phyloP scores from a whole-genome alignment of 306 rosid genomes.

The Nissolia schottii region DNA sequence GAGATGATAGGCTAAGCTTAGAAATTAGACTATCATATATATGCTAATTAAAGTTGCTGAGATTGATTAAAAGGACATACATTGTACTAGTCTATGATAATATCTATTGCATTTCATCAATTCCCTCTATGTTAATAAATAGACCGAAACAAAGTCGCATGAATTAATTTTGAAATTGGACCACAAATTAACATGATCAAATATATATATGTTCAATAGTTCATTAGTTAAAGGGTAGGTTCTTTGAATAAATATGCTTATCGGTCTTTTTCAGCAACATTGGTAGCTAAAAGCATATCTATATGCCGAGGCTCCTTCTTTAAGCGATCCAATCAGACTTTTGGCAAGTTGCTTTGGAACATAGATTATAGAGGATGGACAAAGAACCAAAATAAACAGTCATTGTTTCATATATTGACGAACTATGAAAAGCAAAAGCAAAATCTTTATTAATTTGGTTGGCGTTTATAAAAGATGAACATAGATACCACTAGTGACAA shows the following conservation, averaged over 20 bases:
- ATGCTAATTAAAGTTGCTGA: too few species aligned
- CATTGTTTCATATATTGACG: not conserved
- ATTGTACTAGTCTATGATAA: not conserved
- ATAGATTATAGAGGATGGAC: not conserved
- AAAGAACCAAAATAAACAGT: not conserved
- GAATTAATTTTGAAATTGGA: not conserved
- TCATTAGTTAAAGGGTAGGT: not conserved
- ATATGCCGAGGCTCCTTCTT: not conserved
- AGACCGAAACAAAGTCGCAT: not conserved
- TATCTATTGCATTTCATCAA: not conserved
- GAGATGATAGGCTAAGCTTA: not conserved
- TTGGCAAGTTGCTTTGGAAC: not conserved
- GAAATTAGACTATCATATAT: not conserved
- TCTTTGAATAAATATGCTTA: slow-evolving; percentile 10
- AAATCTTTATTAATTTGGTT: not conserved
- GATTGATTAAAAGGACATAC: not conserved
- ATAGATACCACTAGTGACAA: not conserved
- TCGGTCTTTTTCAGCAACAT: slow-evolving; percentile 17
- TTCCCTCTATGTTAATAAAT: not conserved
- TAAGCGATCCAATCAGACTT: not conserved
- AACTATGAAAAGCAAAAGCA: not conserved
- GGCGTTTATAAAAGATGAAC: not conserved
- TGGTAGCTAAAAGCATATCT: too few species aligned
- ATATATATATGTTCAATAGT: not conserved
- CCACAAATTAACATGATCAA: not conserved